Evolutionary conservation across 164 flowering plant species (phyloP).

Genomic region (Hamamelis virginiana): DNA sequence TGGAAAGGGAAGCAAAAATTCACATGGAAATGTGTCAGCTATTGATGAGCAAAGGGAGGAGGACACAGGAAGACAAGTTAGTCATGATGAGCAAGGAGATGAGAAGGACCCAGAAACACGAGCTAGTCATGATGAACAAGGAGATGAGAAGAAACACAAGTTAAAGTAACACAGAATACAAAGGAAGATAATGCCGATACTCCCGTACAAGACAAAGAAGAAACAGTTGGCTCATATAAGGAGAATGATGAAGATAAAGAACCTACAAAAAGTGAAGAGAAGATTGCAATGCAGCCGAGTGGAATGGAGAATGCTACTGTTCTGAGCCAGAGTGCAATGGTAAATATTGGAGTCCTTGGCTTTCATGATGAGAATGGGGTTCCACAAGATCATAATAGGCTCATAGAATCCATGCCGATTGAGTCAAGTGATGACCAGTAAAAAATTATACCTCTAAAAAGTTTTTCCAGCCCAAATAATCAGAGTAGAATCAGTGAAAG

Average conservation of each 20-base stretch:
- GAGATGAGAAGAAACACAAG: too few relatives aligned
- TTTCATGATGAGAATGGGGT: constrained; percentile 21
- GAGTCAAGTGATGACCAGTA: too few relatives aligned
- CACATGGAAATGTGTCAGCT: too few relatives aligned
- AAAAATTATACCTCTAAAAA: too few relatives aligned
- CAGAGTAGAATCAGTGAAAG: too few relatives aligned
- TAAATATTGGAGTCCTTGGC: not conserved
- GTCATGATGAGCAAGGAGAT: too few relatives aligned
- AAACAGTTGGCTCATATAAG: not conserved
- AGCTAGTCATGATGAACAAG: too few relatives aligned
- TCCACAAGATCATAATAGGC: constrained; percentile 6
- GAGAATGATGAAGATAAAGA: not conserved
- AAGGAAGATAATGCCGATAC: not conserved
- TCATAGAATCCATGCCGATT: too few relatives aligned
- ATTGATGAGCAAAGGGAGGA: not conserved
- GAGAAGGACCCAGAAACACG: too few relatives aligned
- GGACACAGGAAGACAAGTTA: not conserved
- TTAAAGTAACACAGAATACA: not conserved
- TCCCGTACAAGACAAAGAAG: too few relatives aligned
- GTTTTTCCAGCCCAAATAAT: too few relatives aligned
- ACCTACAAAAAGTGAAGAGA: not conserved
- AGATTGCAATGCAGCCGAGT: not conserved
- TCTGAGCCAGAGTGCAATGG: not conserved
- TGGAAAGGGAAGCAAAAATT: too few relatives aligned
- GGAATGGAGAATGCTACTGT: not conserved